Percentiles rank a stretch among this genome's conserved stretches.
phyloP scores from a whole-genome alignment of 768 basidiomycete genomes.

The Obba rivulosa region DNA sequence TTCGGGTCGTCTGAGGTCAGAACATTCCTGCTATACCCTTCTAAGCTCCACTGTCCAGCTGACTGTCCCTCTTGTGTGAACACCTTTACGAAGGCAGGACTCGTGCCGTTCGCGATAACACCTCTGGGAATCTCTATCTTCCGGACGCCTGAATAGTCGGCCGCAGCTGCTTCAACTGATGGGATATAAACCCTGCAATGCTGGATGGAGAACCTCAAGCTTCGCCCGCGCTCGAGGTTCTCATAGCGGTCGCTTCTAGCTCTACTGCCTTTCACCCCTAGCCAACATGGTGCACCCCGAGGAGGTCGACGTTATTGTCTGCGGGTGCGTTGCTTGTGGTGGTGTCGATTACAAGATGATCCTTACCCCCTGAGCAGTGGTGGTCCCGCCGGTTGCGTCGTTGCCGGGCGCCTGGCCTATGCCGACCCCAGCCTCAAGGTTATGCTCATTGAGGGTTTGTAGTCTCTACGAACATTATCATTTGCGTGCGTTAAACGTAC shows the following conservation, averaged over 20 bases:
- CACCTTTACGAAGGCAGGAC: slow-evolving; percentile 1
- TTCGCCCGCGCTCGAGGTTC: slow-evolving; percentile 7
- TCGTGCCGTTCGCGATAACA: no score
- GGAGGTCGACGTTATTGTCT: slow-evolving; percentile 69
- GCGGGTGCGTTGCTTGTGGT: slow-evolving; percentile 33
- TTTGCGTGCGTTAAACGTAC: no score
- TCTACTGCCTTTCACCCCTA: slow-evolving; percentile 5
- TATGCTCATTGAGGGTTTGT: slow-evolving; percentile 65
- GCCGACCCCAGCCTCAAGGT: slow-evolving; percentile 71
- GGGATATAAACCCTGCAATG: slow-evolving; percentile 1
- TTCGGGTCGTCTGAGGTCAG: no score
- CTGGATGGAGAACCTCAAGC: neutral
- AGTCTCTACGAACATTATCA: neutral
- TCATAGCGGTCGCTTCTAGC: slow-evolving; percentile 12
- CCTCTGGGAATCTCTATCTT: slow-evolving; percentile 2
- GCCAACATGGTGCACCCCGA: slow-evolving; percentile 46
- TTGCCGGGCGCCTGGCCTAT: slow-evolving; percentile 64
- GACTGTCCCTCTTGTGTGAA: slow-evolving; percentile 14
- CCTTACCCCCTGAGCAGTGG: slow-evolving; percentile 30
- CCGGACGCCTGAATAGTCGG: no score
- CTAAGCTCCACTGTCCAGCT: slow-evolving; percentile 13
- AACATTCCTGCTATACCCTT: slow-evolving; percentile 11
- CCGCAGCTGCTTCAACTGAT: no score
- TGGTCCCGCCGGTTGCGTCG: slow-evolving; percentile 66
- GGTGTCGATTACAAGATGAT: neutral